A percentile compares a stretch with the other conserved stretches of the same genome.
These are phyloP conservation scores for Colletotrichum truncatum DNA, from an alignment of 2,329 filamentous ascomycete species.

Conservation along the genomic window DNA sequence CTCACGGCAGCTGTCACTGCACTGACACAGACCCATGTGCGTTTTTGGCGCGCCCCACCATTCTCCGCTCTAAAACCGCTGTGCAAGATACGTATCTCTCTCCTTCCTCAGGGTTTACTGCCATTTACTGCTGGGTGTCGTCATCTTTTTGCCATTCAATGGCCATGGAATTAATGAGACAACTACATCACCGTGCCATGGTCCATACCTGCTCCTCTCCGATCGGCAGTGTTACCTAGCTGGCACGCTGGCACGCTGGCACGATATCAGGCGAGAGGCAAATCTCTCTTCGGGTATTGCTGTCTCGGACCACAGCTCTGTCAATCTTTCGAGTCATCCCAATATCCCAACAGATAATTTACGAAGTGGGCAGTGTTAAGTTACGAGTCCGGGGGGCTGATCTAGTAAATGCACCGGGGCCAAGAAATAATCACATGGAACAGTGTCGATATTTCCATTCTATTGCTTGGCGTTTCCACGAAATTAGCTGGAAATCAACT, in stretches of 20 bases:
- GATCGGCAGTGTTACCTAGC: neutral
- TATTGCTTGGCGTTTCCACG: neutral
- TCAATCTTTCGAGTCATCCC: neutral
- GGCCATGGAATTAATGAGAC: neutral
- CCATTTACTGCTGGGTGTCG: slow-evolving; percentile 8
- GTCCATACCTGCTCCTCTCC: slow-evolving; percentile 1
- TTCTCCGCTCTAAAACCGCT: slow-evolving; percentile 1
- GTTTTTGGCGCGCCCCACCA: slow-evolving; percentile 13
- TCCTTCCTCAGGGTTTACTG: too few relatives aligned
- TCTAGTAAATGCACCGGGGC: neutral
- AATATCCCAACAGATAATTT: neutral
- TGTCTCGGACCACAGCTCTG: neutral
- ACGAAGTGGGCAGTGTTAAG: neutral
- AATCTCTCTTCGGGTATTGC: neutral
- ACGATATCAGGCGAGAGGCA: neutral
- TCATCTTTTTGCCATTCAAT: slow-evolving; percentile 17
- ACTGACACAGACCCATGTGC: slow-evolving; percentile 19
- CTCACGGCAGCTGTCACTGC: slow-evolving; percentile 17
- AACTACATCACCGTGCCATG: neutral
- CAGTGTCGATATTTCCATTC: neutral
- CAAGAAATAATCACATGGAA: slow-evolving; percentile 3
- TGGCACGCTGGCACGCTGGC: neutral
- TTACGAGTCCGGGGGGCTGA: neutral
- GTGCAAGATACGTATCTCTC: neutral
- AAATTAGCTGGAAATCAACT: neutral